These are phyloP conservation scores for Pleurotus tuoliensis DNA, from an alignment of 768 basidiomycete genomes.

Conservation along the genomic window DNA sequence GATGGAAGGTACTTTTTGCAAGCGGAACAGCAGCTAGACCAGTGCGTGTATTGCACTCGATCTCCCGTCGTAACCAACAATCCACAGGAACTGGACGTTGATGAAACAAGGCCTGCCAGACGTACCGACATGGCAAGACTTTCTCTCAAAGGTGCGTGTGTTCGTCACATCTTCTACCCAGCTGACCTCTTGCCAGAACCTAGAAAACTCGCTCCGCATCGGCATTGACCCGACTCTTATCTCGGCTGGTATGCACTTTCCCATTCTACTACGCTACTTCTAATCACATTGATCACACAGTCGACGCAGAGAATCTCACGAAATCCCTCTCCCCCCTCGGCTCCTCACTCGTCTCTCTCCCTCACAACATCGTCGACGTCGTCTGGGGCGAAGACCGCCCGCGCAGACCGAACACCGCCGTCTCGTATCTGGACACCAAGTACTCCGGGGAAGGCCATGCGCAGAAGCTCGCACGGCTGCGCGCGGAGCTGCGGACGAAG, in stretches of 20 bases:
- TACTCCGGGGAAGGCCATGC: constrained; percentile 61
- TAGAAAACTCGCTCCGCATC: constrained; percentile 59
- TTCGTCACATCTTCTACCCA: background rate
- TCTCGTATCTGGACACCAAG: constrained; percentile 69
- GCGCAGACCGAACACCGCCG: constrained; percentile 56
- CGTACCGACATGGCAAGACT: constrained; percentile 89
- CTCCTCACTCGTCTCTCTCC: constrained; percentile 65
- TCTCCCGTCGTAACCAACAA: background rate
- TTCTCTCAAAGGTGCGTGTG: constrained; percentile 58
- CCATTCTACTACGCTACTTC: background rate
- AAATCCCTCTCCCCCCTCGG: constrained; percentile 49
- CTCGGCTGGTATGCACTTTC: constrained; percentile 45
- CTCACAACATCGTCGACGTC: constrained; percentile 71
- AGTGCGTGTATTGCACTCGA: constrained; percentile 36
- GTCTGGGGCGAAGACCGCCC: constrained; percentile 75
- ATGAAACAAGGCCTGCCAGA: constrained; percentile 92
- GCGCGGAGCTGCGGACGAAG: constrained; percentile 62
- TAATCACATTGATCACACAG: constrained; percentile 25
- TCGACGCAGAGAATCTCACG: constrained; percentile 60
- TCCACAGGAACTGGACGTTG: constrained; percentile 77
- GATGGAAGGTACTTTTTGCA: constrained; percentile 96
- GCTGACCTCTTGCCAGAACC: constrained; percentile 37
- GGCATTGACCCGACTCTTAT: constrained; percentile 84
- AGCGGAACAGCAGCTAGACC: constrained; percentile 84
- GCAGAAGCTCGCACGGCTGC: constrained; percentile 65